Base-by-base conservation (phyloP, 352 stramenopile genomes). In the Lagenidium giganteum region DNA sequence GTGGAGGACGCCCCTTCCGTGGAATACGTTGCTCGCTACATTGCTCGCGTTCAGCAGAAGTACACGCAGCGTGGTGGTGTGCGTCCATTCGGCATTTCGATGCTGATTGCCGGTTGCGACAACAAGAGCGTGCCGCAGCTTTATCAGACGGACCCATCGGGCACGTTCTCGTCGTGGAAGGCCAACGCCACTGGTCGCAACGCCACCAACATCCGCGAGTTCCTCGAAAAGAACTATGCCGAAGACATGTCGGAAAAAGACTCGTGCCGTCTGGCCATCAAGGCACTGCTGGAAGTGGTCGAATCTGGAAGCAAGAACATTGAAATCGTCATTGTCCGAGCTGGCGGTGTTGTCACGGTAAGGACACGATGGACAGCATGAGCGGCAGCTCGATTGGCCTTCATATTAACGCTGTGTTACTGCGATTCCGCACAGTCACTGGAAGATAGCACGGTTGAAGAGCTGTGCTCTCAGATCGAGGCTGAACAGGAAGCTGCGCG, bases 251-350 rank as follows among this genome's bases (percentile, higher is more conserved):
- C 71, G 27, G 91, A 98, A 50, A 78, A 96, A 12, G 88, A 92
- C 24, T 83, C 90, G 8, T 77, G 98, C 14, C 84, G 87, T 46
- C 76, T 99, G 25, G 87, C 93, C 8, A 84, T 98, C 37, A 96
- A 97, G 63, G 89, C 95, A 30, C 82, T 99, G 57, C 74, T 99
- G 23, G 96, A 99, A 69, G 93, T 99, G 35, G 97, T 99, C 27
- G 96, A 99, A 54, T 96, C 93, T 36, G 96, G 96, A 51, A 96
- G 93, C 44, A 99, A 99, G 71, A 99, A 98, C 68, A 99, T 99
- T 83, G 96, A 99, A 76, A 91, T 99, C 46, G 96, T 93, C 37
- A 83, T 99, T 27, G 81, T 99, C 25, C 64, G 76, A 62, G 69
- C 57, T 22, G 77, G 73, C 23, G 77, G 78, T 46, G 70, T 84